Conservation (phyloP, 148 eudicot genomes). For the Dysphania ambrosioides region DNA sequence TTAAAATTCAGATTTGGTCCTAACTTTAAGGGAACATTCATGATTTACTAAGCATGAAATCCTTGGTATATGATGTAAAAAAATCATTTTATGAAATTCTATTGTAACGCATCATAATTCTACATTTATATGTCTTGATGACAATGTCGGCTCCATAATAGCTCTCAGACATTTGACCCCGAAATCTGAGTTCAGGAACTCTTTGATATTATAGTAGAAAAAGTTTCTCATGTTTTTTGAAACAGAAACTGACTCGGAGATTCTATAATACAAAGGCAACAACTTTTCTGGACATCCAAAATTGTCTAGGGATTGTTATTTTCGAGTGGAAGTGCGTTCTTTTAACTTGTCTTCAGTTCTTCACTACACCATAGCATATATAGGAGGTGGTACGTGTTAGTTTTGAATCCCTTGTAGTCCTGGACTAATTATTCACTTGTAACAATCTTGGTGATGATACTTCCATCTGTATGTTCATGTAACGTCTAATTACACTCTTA, state of each 20-base stretch:
- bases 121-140: background rate
- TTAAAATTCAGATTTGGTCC: too few species aligned
- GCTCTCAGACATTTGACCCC: slow-evolving; percentile 15
- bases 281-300: background rate
- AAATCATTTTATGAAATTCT: too few species aligned
- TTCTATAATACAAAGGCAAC: background rate
- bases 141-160: background rate
- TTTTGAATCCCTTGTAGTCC: background rate
- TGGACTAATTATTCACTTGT: background rate
- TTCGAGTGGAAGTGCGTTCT: background rate
- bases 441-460: background rate
- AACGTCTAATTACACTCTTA: background rate
- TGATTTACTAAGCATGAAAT: too few species aligned
- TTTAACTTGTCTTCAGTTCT: background rate
- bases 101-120: slow-evolving; percentile 31
- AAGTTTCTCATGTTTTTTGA: slow-evolving; percentile 28
- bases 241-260: slow-evolving; percentile 22
- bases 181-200: slow-evolving; percentile 32
- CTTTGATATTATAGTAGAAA: slow-evolving; percentile 42
- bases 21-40: too few species aligned
- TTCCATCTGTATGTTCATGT: background rate
- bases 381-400: background rate
- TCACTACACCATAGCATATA: background rate
- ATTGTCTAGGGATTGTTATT: too few species aligned
- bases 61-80: too few species aligned